These are phyloP conservation scores for Rhizopogon vesiculosus DNA, from an alignment of 768 basidiomycete genomes.

Conservation along the genomic window DNA sequence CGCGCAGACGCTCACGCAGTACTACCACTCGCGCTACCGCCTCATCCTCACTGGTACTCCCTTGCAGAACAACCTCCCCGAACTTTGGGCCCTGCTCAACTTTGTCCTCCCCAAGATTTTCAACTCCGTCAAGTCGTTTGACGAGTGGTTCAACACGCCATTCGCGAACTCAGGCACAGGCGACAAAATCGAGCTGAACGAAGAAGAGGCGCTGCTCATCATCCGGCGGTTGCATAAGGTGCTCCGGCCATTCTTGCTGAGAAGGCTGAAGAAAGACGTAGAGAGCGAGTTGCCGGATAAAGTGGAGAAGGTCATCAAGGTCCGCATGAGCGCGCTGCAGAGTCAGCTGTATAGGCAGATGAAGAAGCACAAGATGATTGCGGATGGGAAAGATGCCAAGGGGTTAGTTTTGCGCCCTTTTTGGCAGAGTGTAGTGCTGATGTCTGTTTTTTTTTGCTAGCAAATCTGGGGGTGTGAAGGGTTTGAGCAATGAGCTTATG, in stretches of 20 bases:
- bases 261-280: constrained; percentile 93
- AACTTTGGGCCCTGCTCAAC: constrained; percentile 93
- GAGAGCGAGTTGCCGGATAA: constrained; percentile 95
- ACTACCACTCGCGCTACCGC: constrained; percentile 89
- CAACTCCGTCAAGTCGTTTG: constrained; percentile 98
- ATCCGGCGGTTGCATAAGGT: constrained; percentile 97
- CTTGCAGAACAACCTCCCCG: constrained; percentile 94
- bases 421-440: neutral
- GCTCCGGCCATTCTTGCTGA: constrained; percentile 87
- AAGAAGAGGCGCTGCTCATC: constrained; percentile 98
- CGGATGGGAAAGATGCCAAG: constrained; percentile 69
- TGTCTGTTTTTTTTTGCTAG: constrained; percentile 28
- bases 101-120: constrained; percentile 94
- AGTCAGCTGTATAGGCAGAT: constrained; percentile 93
- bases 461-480: constrained; percentile 77
- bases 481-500: constrained; percentile 93
- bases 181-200: constrained; percentile 98
- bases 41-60: constrained; percentile 96
- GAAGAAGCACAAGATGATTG: constrained; percentile 98
- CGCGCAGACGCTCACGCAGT: constrained; percentile 83
- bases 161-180: constrained; percentile 97
- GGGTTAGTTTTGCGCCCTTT: constrained; percentile 47
- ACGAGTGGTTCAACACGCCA: constrained; percentile 99
- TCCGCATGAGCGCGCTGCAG: constrained; percentile 91
- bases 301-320: constrained; percentile 96